phyloP scores from a whole-genome alignment of 257 asterid genomes.

The Petrea volubilis region DNA sequence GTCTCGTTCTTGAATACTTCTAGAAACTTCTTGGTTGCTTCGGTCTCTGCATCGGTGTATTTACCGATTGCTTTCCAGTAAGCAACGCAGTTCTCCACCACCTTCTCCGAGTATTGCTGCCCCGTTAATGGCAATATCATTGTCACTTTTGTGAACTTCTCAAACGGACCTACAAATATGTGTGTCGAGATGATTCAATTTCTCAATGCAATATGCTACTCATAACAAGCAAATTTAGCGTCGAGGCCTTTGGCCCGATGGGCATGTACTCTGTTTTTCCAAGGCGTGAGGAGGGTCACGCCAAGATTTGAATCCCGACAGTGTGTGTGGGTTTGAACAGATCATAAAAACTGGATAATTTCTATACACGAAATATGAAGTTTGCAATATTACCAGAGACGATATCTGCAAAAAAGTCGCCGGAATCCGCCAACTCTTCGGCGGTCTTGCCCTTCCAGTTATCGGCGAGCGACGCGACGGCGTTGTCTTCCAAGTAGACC shows the following conservation, averaged over 20 bases:
- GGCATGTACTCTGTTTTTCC: too few relatives aligned
- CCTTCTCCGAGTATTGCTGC: constrained; percentile 84
- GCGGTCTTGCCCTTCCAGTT: constrained; percentile 81
- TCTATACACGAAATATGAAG: background rate
- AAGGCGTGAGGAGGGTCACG: too few relatives aligned
- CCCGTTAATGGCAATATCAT: constrained; percentile 87
- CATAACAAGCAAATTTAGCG: too few relatives aligned
- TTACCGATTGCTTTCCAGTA: constrained; percentile 66
- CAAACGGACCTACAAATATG: constrained; percentile 62
- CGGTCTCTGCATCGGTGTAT: constrained; percentile 56
- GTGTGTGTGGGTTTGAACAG: too few relatives aligned
- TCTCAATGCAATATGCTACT: background rate
- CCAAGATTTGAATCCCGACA: too few relatives aligned
- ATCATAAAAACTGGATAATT: too few relatives aligned
- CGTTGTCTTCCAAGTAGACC: constrained; percentile 65
- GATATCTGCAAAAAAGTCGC: constrained; percentile 68
- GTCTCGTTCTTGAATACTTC: constrained; percentile 51
- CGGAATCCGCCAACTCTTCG: constrained; percentile 59
- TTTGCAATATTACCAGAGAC: constrained; percentile 46
- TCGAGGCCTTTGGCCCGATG: too few relatives aligned
- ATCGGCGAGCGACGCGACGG: constrained; percentile 57
- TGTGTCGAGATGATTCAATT: background rate
- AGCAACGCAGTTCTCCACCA: constrained; percentile 75
- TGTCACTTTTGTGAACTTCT: constrained; percentile 68
- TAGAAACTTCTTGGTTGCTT: constrained; percentile 62